phyloP scores from a whole-genome alignment of 2,329 filamentous ascomycete species.

The Ambrosiella xylebori region DNA sequence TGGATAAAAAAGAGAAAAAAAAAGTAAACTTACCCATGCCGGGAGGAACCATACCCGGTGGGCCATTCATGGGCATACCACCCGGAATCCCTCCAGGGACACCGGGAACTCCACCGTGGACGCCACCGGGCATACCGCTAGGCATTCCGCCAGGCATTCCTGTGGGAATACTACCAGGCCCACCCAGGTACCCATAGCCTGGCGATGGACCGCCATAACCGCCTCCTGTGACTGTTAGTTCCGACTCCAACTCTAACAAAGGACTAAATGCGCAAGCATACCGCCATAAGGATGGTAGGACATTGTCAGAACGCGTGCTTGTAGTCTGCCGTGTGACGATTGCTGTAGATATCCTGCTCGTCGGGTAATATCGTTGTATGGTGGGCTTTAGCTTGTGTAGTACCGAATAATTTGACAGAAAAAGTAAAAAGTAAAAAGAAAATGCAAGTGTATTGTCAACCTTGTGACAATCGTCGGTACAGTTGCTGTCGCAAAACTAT shows the following conservation, averaged over 20 bases:
- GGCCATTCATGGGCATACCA: constrained; percentile 18
- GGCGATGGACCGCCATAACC: constrained; percentile 43
- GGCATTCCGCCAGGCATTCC: constrained; percentile 2
- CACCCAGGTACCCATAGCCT: constrained; percentile 54
- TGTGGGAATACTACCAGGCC: constrained; percentile 56
- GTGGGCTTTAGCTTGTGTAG: too few relatives aligned
- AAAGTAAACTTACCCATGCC: constrained; percentile 51
- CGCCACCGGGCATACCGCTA: constrained; percentile 1
- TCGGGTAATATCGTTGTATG: neutral
- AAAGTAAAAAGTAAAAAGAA: neutral
- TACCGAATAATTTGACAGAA: neutral
- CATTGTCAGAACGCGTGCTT: constrained; percentile 22
- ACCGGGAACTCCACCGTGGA: constrained; percentile 49
- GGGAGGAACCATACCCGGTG: constrained; percentile 60
- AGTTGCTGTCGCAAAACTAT: neutral
- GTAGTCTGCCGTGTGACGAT: neutral
- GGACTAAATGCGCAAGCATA: constrained; percentile 17
- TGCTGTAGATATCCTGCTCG: neutral
- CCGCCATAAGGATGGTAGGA: constrained; percentile 46
- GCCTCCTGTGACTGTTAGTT: neutral
- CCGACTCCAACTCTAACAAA: neutral
- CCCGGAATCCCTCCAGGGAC: constrained; percentile 13
- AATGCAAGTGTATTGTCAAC: neutral
- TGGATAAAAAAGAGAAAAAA: neutral
- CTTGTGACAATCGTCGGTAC: too few relatives aligned